Evolutionary conservation across 305 asterid genomes (phyloP).

Genomic region (Ajuga reptans): DNA sequence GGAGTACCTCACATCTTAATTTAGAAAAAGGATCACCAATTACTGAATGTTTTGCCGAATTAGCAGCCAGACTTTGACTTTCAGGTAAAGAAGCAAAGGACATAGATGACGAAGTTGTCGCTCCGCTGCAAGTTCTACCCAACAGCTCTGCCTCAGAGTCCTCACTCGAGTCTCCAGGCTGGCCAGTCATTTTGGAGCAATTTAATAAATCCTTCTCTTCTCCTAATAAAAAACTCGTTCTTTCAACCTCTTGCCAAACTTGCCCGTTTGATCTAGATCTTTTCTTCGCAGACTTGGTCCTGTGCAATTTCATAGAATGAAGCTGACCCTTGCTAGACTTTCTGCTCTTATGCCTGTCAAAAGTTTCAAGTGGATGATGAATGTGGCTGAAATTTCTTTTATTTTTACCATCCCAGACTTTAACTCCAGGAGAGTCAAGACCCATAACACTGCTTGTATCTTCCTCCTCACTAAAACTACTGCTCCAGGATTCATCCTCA

Average conservation of each 20-base stretch:
- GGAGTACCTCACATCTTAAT: conserved; percentile 83
- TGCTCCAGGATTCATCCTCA: conserved; percentile 59
- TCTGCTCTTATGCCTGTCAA: conserved; percentile 46
- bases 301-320: conserved; percentile 40
- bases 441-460: conserved; percentile 57
- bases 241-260: conserved; percentile 78
- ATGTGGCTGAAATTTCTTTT: conserved; percentile 63
- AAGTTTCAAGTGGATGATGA: conserved; percentile 89
- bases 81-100: conserved; percentile 58
- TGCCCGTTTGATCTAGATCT: conserved; percentile 53
- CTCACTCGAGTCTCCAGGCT: conserved; percentile 59
- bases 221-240: conserved; percentile 65
- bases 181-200: conserved; percentile 35
- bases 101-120: conserved; percentile 64
- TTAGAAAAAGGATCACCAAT: conserved; percentile 61
- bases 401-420: conserved; percentile 89
- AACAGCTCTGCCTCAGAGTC: conserved; percentile 66
- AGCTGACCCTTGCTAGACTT: conserved; percentile 40
- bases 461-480: conserved; percentile 74
- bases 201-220: conserved; percentile 65
- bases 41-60: conserved; percentile 52
- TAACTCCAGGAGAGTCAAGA: conserved; percentile 78
- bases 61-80: conserved; percentile 47
- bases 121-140: conserved; percentile 54
- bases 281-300: conserved; percentile 55